Evolutionary conservation across 73 alveolate genomes (phyloP).

Genomic region (Paramecium caudatum): DNA sequence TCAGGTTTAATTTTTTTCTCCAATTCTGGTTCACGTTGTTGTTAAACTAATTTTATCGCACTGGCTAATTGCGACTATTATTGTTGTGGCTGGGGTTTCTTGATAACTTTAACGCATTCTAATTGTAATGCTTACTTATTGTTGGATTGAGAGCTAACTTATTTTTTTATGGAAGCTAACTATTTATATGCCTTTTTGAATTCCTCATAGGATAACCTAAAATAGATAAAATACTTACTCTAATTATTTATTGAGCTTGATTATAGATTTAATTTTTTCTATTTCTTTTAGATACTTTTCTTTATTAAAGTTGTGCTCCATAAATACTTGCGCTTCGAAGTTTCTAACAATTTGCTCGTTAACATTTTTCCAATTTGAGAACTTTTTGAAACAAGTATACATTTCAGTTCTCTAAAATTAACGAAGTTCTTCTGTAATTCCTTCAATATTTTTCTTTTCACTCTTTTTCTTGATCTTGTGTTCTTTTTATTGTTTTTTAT

Average conservation of each 20-base stretch:
- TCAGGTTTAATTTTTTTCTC: conserved; percentile 25
- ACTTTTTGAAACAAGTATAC: neutral
- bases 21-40: conserved; percentile 30
- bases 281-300: conserved; percentile 6
- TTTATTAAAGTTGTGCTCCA: conserved; percentile 4
- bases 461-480: conserved; percentile 6
- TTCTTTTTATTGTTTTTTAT: conserved; percentile 25
- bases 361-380: neutral
- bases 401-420: neutral
- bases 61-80: neutral
- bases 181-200: conserved; percentile 29
- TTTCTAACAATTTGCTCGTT: neutral
- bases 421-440: conserved; percentile 19
- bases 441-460: neutral
- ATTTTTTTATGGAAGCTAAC: neutral
- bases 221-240: conserved; percentile 14
- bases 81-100: conserved; percentile 4
- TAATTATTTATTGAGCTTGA: neutral
- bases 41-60: neutral
- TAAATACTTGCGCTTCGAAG: conserved; percentile 26
- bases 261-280: neutral
- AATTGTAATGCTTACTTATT: conserved; percentile 6
- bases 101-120: neutral
- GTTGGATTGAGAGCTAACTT: neutral
- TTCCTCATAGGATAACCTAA: conserved; percentile 25